phyloP scores from a whole-genome alignment of 495 filamentous ascomycete species.

The Neurospora sp. region DNA sequence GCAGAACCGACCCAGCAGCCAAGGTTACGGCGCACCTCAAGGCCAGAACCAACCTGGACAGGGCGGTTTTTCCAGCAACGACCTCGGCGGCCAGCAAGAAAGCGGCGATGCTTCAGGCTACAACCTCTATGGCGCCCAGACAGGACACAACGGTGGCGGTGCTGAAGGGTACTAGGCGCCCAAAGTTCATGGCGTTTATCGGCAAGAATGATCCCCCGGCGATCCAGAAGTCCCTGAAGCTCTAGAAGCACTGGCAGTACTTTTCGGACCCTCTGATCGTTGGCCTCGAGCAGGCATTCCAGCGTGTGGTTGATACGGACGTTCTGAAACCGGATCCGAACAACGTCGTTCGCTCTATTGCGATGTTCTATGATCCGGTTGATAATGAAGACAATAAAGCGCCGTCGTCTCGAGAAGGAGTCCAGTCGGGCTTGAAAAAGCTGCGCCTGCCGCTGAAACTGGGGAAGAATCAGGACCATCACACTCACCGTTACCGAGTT shows the following conservation, averaged over 20 bases:
- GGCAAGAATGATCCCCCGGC: background rate
- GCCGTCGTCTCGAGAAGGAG: background rate
- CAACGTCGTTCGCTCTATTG: background rate
- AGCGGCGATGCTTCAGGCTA: constrained; percentile 50
- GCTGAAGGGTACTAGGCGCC: constrained; percentile 17
- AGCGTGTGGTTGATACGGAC: background rate
- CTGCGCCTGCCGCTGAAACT: background rate
- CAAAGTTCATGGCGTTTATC: background rate
- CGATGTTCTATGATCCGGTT: background rate
- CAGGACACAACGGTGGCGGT: constrained; percentile 60
- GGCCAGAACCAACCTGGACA: constrained; percentile 36
- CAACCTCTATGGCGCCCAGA: constrained; percentile 50
- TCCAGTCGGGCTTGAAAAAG: too few species aligned
- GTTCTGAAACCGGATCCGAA: background rate
- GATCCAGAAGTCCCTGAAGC: background rate
- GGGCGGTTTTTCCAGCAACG: constrained; percentile 48
- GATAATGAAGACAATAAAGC: background rate
- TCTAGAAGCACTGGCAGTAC: background rate
- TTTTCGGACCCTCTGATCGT: background rate
- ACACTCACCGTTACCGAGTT: background rate
- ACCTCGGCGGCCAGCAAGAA: constrained; percentile 40
- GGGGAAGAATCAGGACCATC: background rate
- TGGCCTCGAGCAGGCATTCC: background rate
- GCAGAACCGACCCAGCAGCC: constrained; percentile 59
- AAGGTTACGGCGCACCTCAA: constrained; percentile 52